Evolutionary conservation across 805 yeast species (phyloP).

Genomic region (Kazachstania kunashirensis): DNA sequence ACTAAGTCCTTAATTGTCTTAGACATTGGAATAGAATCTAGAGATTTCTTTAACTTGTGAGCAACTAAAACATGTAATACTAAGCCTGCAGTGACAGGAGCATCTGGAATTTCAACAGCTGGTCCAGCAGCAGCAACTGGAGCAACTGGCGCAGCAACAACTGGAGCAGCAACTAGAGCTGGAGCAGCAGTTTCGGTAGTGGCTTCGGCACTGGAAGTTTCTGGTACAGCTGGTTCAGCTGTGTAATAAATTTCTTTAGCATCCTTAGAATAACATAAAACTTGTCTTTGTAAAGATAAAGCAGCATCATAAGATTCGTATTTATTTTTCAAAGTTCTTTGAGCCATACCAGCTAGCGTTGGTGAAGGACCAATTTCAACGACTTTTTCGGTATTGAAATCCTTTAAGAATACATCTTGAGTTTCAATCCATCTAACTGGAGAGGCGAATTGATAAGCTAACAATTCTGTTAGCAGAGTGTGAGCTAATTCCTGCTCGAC

Average conservation of each 20-base stretch:
- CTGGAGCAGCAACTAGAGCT: slow-evolving; percentile 47
- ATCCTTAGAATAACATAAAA: slow-evolving; percentile 90
- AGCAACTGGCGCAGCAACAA: slow-evolving; percentile 47
- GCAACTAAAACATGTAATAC: slow-evolving; percentile 86
- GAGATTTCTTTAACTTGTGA: slow-evolving; percentile 85
- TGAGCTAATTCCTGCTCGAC: slow-evolving; percentile 97
- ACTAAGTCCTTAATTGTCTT: slow-evolving; percentile 96
- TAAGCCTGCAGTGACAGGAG: slow-evolving; percentile 76
- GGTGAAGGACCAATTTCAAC: slow-evolving; percentile 99
- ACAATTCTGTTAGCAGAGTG: slow-evolving; percentile 82
- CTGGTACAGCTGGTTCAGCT: slow-evolving; percentile 52
- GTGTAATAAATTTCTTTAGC: slow-evolving; percentile 94
- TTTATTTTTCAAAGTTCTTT: slow-evolving; percentile 84
- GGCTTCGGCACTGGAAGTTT: slow-evolving; percentile 23
- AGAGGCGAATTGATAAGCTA: slow-evolving; percentile 98
- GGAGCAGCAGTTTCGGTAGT: slow-evolving; percentile 41
- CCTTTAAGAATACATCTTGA: slow-evolving; percentile 92
- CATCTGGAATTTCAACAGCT: slow-evolving; percentile 77
- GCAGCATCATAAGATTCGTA: slow-evolving; percentile 98
- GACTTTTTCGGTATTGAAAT: slow-evolving; percentile 90
- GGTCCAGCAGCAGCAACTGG: slow-evolving; percentile 71
- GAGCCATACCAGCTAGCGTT: slow-evolving; percentile 97
- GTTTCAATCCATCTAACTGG: slow-evolving; percentile 99
- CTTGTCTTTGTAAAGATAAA: slow-evolving; percentile 74
- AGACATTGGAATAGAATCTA: slow-evolving; percentile 75